Evolutionary conservation across 2,329 filamentous ascomycete species (phyloP), one percentile per base, ranked within the genome.

Genomic region (Didymella keratinophila): DNA sequence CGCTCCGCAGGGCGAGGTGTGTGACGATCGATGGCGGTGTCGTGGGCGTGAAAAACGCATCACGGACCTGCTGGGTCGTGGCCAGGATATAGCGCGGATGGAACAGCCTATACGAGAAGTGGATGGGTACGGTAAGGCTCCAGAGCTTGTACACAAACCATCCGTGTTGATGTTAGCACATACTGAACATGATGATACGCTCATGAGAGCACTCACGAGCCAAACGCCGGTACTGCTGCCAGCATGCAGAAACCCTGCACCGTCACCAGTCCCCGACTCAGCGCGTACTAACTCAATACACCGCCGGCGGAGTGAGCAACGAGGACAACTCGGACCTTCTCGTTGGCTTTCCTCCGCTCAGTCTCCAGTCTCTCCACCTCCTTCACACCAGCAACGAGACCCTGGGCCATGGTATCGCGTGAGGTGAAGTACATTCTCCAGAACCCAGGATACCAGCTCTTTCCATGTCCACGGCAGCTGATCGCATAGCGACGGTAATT

Each of bases 301-400:
- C 81, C 83, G 6, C 83, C 83, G 45, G 79, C 81, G 4, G 81
- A 84, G 70, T 86, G 84, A 4, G 81, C 82, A 1, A 84, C 76
- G 9, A 86, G 75, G 57, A 77, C 67, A 2, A 81, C 79, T 60
- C 78, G 78, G 1, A 64, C 60, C n/a, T 58, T 67, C 55, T 64
- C 63, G 9, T 55, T 45, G 2, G 23, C 48, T n/a, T 58, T 58
- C 18, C 55, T 59, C 42, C 61, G 44, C 50, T 63, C 58, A 9
- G 75, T 77, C 66, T 80, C 79, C 21, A 68, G 16, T 42, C 52
- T 52, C 51, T 76, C 68, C 27, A 66, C 74, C 18, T 66, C 53
- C 18, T 73, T 64, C 37, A 84, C 73, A 1, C 74, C 80, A 0
- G 77, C 76, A 3, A 81, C 68, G 3, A 84, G 71, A 57, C 86